phyloP scores from a whole-genome alignment of 129 eudicot genomes.

The Arctium lappa region DNA sequence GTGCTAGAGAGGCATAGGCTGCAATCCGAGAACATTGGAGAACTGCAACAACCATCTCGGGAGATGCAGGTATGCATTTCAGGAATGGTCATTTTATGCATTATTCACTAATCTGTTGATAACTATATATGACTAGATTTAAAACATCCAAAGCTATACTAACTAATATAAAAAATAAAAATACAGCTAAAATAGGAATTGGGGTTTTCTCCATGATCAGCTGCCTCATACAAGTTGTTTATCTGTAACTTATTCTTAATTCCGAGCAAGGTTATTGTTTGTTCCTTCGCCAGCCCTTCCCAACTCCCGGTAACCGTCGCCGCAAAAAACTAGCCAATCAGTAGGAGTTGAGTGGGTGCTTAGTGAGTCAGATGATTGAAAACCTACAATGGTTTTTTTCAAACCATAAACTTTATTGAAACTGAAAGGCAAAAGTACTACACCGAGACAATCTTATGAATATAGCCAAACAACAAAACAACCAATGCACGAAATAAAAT shows the following conservation, averaged over 20 bases:
- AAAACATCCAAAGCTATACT: not conserved
- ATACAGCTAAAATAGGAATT: not conserved
- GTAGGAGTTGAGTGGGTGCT: too few relatives aligned
- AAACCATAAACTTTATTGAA: not conserved
- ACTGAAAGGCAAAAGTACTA: not conserved
- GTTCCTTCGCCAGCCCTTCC: not conserved
- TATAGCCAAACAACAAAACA: not conserved
- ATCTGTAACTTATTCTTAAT: not conserved
- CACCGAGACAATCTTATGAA: not conserved
- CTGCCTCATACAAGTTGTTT: not conserved
- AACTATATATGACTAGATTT: too few relatives aligned
- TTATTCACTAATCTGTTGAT: not conserved
- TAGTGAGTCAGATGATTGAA: not conserved
- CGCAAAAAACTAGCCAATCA: not conserved
- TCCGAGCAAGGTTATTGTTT: not conserved
- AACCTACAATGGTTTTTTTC: not conserved
- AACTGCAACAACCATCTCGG: conserved; percentile 18
- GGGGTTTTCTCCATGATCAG: not conserved
- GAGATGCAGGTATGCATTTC: conserved; percentile 21
- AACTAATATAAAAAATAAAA: not conserved
- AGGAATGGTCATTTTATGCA: not conserved
- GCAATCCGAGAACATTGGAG: conserved; percentile 18
- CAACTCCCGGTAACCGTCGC: not conserved
- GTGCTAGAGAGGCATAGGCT: conserved; percentile 29
- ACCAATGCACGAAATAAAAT: not conserved